Conservation (phyloP, 192 early-diverging fungal species). For the Spizellomyces sp. region DNA sequence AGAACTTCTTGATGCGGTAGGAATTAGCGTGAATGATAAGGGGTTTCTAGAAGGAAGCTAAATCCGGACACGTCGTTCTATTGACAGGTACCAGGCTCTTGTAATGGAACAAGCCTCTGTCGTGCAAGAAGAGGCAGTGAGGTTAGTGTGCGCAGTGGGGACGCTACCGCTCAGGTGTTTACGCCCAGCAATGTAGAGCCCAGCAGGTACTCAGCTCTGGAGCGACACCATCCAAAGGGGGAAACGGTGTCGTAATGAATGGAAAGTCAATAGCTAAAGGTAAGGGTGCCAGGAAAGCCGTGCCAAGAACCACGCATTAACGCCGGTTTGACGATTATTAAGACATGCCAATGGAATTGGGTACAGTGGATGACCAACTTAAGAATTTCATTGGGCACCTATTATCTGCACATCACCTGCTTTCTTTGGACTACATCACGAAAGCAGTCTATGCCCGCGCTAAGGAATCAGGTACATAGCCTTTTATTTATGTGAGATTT, state of each 20-base stretch:
- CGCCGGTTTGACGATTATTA: background rate
- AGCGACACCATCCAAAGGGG: background rate
- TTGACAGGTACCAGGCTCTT: background rate
- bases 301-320: background rate
- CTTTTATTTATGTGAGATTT: background rate
- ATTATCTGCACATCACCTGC: slow-evolving; percentile 9
- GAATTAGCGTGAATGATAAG: background rate
- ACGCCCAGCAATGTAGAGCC: background rate
- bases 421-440: slow-evolving; percentile 11
- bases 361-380: slow-evolving; percentile 24
- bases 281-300: background rate
- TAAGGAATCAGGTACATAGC: slow-evolving; percentile 14
- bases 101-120: slow-evolving; percentile 9
- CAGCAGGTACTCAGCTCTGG: background rate
- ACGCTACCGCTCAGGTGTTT: background rate
- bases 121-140: slow-evolving; percentile 17
- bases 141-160: slow-evolving; percentile 3
- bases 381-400: slow-evolving; percentile 12
- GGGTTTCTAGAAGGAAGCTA: background rate
- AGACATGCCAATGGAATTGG: background rate
- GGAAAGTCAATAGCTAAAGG: background rate
- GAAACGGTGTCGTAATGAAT: background rate
- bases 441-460: slow-evolving; percentile 10
- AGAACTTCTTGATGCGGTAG: slow-evolving; percentile 28
- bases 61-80: background rate